Conservation (phyloP, 73 alveolate genomes). For the Paramecium pentaurelia region DNA sequence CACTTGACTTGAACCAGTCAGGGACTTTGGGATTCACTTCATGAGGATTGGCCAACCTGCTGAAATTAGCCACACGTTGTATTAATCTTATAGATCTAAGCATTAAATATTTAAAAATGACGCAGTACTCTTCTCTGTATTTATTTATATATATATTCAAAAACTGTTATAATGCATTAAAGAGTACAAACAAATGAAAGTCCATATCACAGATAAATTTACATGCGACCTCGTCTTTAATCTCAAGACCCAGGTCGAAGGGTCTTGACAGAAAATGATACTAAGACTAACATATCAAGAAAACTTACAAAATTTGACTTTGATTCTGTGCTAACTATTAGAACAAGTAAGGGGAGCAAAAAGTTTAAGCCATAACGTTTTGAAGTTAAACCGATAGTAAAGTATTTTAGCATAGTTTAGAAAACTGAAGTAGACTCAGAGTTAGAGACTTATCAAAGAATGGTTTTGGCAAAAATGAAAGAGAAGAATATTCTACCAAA, state of each 20-base stretch:
- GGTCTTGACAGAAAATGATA: slow-evolving; percentile 13
- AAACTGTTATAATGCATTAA: slow-evolving; percentile 39
- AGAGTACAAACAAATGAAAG: slow-evolving; percentile 17
- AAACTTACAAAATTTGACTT: neutral
- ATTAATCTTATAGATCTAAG: neutral
- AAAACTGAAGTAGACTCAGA: slow-evolving; percentile 34
- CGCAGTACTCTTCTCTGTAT: neutral
- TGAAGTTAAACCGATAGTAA: neutral
- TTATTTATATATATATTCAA: neutral
- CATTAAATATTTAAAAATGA: slow-evolving; percentile 15
- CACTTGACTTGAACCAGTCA: neutral
- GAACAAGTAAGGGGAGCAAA: neutral
- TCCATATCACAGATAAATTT: neutral
- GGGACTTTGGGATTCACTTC: slow-evolving; percentile 17
- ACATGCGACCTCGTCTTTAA: neutral
- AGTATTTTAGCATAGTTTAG: neutral
- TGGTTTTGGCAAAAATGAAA: neutral
- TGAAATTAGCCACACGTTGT: neutral
- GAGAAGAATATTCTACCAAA: neutral
- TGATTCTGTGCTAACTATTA: neutral
- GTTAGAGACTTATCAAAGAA: neutral
- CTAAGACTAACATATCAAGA: slow-evolving; percentile 3
- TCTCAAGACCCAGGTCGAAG: neutral
- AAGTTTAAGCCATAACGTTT: neutral
- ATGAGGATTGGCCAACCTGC: slow-evolving; percentile 1